Conservation (phyloP, 257 asterid species). For the Henckelia pumila region DNA sequence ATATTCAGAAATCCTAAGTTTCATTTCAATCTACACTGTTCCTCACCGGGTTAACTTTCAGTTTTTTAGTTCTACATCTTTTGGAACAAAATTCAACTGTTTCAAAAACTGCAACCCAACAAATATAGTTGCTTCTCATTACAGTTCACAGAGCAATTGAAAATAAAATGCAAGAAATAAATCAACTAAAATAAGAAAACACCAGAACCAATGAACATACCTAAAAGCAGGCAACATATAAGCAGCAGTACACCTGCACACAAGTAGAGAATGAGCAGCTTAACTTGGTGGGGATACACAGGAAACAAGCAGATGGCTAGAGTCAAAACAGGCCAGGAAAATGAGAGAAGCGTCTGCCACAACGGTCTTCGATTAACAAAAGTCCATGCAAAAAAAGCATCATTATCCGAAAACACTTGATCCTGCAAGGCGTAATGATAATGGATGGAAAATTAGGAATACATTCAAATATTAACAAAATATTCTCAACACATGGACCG, state of each 20-base stretch:
- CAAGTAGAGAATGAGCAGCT: slow-evolving; percentile 82
- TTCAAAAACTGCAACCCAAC: not conserved
- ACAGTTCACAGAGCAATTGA: not conserved
- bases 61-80: not conserved
- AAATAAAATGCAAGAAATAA: slow-evolving; percentile 2
- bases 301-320: slow-evolving; percentile 98
- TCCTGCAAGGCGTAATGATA: slow-evolving; percentile 58
- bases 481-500: not conserved
- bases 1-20: not conserved
- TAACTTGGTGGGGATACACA: slow-evolving; percentile 92
- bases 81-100: not conserved
- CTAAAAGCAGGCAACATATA: slow-evolving; percentile 68
- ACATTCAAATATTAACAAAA: slow-evolving; percentile 11
- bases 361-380: slow-evolving; percentile 86
- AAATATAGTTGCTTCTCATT: not conserved
- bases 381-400: slow-evolving; percentile 97
- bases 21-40: not conserved
- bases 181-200: not conserved
- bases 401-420: slow-evolving; percentile 84
- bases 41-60: not conserved
- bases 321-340: slow-evolving; percentile 96
- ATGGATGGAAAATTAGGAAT: slow-evolving; percentile 15
- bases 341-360: slow-evolving; percentile 98
- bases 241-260: slow-evolving; percentile 94
- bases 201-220: slow-evolving; percentile 52